Conservation (phyloP, 176 grass and related monocot species). For the Triticum aestivum region DNA sequence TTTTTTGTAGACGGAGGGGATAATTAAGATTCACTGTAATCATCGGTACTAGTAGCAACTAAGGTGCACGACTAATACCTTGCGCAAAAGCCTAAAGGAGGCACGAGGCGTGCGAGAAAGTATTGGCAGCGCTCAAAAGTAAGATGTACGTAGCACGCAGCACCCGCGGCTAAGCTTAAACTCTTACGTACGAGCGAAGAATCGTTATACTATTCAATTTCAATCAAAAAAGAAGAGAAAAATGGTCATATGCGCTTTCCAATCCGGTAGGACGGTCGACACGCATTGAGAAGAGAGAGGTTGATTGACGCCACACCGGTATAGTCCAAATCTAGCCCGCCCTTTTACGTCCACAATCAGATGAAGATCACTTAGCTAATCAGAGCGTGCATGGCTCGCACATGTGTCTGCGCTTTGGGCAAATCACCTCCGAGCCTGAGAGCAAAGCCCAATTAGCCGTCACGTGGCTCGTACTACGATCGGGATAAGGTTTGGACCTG, state of each 20-base stretch:
- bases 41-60: too few species aligned
- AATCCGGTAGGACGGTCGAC: not conserved
- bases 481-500: constrained; percentile 29
- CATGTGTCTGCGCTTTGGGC: not conserved
- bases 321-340: constrained; percentile 47
- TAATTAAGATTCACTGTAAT: too few species aligned
- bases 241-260: not conserved
- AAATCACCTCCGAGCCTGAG: not conserved
- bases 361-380: not conserved
- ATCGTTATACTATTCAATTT: too few species aligned
- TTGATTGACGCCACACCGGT: not conserved
- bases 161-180: too few species aligned
- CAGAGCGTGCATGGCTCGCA: not conserved
- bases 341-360: constrained; percentile 21
- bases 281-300: not conserved
- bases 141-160: too few species aligned
- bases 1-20: too few species aligned
- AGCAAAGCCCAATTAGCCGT: not conserved
- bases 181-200: too few species aligned
- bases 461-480: constrained; percentile 9
- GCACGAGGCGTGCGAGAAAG: too few species aligned
- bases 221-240: too few species aligned
- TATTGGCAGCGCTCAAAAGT: too few species aligned
- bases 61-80: too few species aligned
- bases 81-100: too few species aligned